These are phyloP conservation scores for Sistotremastrum niveocremeum DNA, from an alignment of 768 basidiomycete genomes.

Conservation along the genomic window DNA sequence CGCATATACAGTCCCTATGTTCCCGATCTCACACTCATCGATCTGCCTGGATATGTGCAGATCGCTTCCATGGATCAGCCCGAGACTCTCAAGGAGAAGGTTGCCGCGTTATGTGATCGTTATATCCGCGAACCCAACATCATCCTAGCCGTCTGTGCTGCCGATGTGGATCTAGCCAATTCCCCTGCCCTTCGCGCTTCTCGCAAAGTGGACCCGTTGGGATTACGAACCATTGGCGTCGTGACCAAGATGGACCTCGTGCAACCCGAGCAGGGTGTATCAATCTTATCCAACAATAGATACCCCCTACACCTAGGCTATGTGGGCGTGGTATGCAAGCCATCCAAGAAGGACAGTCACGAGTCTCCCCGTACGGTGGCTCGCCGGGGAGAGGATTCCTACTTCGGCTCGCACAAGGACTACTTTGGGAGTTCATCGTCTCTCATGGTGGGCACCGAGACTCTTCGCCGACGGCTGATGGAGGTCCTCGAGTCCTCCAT, in stretches of 20 bases:
- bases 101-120: constrained; percentile 76
- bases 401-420: constrained; percentile 49
- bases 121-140: constrained; percentile 99
- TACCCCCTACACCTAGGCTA: constrained; percentile 98
- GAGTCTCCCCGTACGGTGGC: constrained; percentile 37
- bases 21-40: constrained; percentile 94
- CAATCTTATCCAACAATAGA: constrained; percentile 73
- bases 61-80: constrained; percentile 93
- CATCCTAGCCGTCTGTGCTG: constrained; percentile 95
- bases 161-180: constrained; percentile 97
- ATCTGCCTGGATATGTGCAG: constrained; percentile 95
- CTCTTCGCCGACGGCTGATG: constrained; percentile 83
- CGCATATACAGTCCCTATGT: constrained; percentile 93
- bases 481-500: constrained; percentile 96
- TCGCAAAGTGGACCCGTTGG: constrained; percentile 87
- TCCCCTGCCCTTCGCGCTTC: constrained; percentile 91
- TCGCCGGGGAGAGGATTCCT: constrained; percentile 48
- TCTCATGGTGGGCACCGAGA: constrained; percentile 85
- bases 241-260: constrained; percentile 99
- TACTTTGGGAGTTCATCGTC: constrained; percentile 47
- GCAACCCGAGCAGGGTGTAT: constrained; percentile 65
- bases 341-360: constrained; percentile 38
- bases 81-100: constrained; percentile 87
- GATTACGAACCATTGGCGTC: constrained; percentile 91
- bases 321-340: constrained; percentile 89